Percentiles rank a stretch among this genome's conserved stretches.
phyloP scores from a whole-genome alignment of 768 basidiomycete species.

The Lactarius trivialis region DNA sequence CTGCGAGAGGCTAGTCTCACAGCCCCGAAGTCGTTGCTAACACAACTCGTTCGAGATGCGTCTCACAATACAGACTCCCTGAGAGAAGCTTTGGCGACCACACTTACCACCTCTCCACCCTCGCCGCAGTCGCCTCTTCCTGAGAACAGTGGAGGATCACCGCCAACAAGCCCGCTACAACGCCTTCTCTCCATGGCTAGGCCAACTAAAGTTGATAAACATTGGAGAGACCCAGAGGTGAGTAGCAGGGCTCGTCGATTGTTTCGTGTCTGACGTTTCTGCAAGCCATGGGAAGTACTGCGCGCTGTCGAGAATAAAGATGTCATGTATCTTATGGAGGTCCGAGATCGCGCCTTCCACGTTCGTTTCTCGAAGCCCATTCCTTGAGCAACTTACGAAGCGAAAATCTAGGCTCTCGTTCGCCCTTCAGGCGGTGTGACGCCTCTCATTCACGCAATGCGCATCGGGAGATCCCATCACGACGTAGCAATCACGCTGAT shows the following conservation, averaged over 20 bases:
- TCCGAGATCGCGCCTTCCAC: constrained; percentile 72
- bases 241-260: neutral
- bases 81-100: constrained; percentile 19
- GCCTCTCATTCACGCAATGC: constrained; percentile 87
- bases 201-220: constrained; percentile 14
- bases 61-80: constrained; percentile 28
- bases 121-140: constrained; percentile 10
- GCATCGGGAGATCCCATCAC: constrained; percentile 63
- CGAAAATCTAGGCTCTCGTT: constrained; percentile 53
- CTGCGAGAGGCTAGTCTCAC: constrained; percentile 59
- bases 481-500: constrained; percentile 84
- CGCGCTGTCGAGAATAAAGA: constrained; percentile 83
- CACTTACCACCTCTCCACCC: constrained; percentile 35
- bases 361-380: constrained; percentile 38
- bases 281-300: constrained; percentile 60
- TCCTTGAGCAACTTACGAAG: neutral
- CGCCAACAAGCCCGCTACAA: constrained; percentile 15
- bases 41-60: constrained; percentile 37
- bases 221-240: constrained; percentile 23
- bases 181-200: constrained; percentile 23
- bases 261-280: neutral
- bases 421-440: constrained; percentile 80
- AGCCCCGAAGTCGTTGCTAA: constrained; percentile 52
- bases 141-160: constrained; percentile 6
- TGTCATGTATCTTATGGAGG: constrained; percentile 75